These are phyloP conservation scores for Begonia loranthoides DNA, from an alignment of 306 rosid genomes.

Conservation along the genomic window DNA sequence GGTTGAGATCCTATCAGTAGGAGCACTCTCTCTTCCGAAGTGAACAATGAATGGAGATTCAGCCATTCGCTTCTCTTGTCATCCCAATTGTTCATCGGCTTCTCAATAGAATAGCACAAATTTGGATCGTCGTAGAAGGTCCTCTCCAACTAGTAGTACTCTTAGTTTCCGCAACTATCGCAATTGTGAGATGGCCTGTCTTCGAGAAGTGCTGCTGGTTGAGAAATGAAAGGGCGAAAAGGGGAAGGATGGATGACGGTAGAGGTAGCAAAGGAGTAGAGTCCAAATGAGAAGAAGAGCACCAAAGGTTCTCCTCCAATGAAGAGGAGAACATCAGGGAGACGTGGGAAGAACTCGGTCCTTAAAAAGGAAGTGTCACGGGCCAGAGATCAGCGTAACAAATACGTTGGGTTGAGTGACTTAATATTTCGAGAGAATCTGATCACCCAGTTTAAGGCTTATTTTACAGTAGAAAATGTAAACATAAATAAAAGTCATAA, in stretches of 20 bases:
- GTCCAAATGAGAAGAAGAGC: conserved; percentile 14
- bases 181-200: not conserved
- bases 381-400: no score
- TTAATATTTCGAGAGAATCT: no score
- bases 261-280: conserved; percentile 1
- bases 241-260: no score
- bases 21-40: conserved; percentile 13
- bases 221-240: no score
- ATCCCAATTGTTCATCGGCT: conserved; percentile 31
- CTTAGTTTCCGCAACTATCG: not conserved
- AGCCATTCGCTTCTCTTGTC: conserved; percentile 29
- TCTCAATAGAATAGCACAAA: conserved; percentile 20
- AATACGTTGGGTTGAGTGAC: no score
- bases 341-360: conserved; percentile 3
- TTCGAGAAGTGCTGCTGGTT: not conserved
- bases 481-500: no score
- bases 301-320: conserved; percentile 4
- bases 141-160: conserved; percentile 3
- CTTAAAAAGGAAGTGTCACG: no score
- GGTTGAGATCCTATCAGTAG: conserved; percentile 35
- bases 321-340: conserved; percentile 2
- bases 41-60: conserved; percentile 9
- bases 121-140: conserved; percentile 34
- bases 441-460: no score
- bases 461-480: no score